phyloP scores from a whole-genome alignment of 805 yeast species.

The Monosporozyma servazzii region DNA sequence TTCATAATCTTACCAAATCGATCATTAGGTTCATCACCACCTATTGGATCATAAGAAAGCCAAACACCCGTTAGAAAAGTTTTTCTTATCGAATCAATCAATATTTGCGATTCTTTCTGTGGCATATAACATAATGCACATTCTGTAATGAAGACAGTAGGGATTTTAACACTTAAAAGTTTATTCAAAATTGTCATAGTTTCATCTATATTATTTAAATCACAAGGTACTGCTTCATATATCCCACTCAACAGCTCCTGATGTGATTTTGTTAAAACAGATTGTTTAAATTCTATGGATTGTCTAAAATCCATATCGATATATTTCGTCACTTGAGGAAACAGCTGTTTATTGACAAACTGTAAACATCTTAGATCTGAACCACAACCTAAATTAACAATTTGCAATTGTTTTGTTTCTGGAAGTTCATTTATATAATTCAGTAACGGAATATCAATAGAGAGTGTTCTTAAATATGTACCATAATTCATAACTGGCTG shows the following conservation, averaged over 20 bases:
- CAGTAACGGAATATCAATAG: conserved; percentile 41
- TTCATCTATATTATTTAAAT: conserved; percentile 27
- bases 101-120: conserved; percentile 33
- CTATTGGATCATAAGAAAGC: conserved; percentile 52
- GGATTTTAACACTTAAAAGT: conserved; percentile 19
- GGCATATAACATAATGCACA: conserved; percentile 48
- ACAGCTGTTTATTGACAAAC: conserved; percentile 21
- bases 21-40: conserved; percentile 35
- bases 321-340: conserved; percentile 25
- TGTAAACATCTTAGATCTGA: conserved; percentile 49
- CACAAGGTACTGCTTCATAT: conserved; percentile 26
- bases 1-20: conserved; percentile 48
- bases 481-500: conserved; percentile 66
- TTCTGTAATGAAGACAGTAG: conserved; percentile 48
- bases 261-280: conserved; percentile 6
- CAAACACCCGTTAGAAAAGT: conserved; percentile 20
- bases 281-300: conserved; percentile 36
- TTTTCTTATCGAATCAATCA: conserved; percentile 30
- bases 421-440: conserved; percentile 29
- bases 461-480: conserved; percentile 50
- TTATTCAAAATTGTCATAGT: conserved; percentile 13
- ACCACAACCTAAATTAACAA: conserved; percentile 59
- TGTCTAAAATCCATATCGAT: conserved; percentile 46
- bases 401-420: conserved; percentile 33
- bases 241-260: conserved; percentile 6